Percentiles rank a stretch among this genome's conserved stretches.
phyloP scores from a whole-genome alignment of 306 rosid species.

The Herpetospermum pedunculosum region DNA sequence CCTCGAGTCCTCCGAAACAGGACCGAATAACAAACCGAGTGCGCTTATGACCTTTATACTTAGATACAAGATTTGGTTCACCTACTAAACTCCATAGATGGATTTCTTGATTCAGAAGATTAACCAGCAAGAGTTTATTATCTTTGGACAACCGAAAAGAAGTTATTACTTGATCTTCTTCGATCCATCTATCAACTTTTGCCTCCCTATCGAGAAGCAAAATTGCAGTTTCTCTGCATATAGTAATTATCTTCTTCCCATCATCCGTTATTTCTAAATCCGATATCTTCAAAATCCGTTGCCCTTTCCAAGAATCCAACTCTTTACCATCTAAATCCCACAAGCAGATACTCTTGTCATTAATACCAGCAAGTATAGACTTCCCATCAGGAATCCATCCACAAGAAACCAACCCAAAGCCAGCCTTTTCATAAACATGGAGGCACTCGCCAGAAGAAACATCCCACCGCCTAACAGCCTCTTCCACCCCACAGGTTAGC shows the following conservation, averaged over 20 bases:
- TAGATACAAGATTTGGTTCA: slow-evolving; percentile 47
- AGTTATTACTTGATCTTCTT: slow-evolving; percentile 70
- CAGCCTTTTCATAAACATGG: slow-evolving; percentile 66
- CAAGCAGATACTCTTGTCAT: slow-evolving; percentile 86
- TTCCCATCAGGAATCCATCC: slow-evolving; percentile 91
- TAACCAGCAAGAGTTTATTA: slow-evolving; percentile 61
- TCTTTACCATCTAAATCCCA: slow-evolving; percentile 95
- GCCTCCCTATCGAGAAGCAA: slow-evolving; percentile 70
- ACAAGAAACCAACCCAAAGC: slow-evolving; percentile 64
- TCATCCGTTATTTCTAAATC: slow-evolving; percentile 72
- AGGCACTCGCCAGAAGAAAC: slow-evolving; percentile 81
- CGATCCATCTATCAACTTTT: slow-evolving; percentile 58
- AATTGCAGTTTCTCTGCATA: slow-evolving; percentile 44
- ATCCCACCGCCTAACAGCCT: slow-evolving; percentile 84
- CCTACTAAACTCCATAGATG: slow-evolving; percentile 89
- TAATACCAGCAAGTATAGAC: slow-evolving; percentile 64
- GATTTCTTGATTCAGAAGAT: slow-evolving; percentile 86
- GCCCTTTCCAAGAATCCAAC: slow-evolving; percentile 91
- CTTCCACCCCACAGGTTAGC: slow-evolving; percentile 94
- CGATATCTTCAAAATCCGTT: slow-evolving; percentile 65
- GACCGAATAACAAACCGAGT: slow-evolving; percentile 76
- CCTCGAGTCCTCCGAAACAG: slow-evolving; percentile 85
- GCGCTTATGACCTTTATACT: slow-evolving; percentile 77
- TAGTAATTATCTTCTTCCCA: slow-evolving; percentile 70
- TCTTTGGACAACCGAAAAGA: slow-evolving; percentile 82